Base-by-base conservation (phyloP, 1,139 yeast species). In the Pichia cactophila region DNA sequence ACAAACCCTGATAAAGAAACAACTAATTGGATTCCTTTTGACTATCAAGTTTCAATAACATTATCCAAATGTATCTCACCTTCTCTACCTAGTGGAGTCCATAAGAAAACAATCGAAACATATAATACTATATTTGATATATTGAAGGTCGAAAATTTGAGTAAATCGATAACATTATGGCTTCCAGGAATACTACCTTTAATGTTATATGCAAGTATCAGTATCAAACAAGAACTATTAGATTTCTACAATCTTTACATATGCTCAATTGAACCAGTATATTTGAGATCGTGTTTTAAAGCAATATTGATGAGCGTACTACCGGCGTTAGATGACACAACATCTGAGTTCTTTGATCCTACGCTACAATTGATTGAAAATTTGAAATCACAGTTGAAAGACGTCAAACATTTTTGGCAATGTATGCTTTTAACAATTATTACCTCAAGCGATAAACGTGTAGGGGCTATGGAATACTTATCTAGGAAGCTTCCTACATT, bases 241-340 rank as follows among this genome's bases (percentile, higher is more conserved):
- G 76, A 75, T 28, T 66, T 90, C 1, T 80, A 83, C 56, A 77
- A 75, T 37, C 71, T 73, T 4, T 75, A 77, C 56, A 62, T 90
- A 9, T 68, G 86, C 7, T 73, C 76, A 20, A 63, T 86, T 10
- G 76, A 81, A 0, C 63, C 77, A 0, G 53, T 60, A 0, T 70
- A 76, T 2, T 67, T 88, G 49, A 72, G 79, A 47, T 68, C 74
- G 20, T 66, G 86, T 23, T 69, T 85, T 28, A 81, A 79, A 53
- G 90, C 97, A 0, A 63, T 92, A 23, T 66, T 92, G 8, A 71
- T 89, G 45, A 78, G 94, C 55, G 71, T 90, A 40, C 67, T 92
- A 12, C 89, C 96, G 0, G 96, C 96, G 0, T 74, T 94, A 45
- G 98, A 92, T 58, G 97, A 92, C 58, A 96, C 89, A 57, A 79